These are phyloP conservation scores for Closterium sp. DNA, from an alignment of 139 green algal genomes.

Conservation along the genomic window DNA sequence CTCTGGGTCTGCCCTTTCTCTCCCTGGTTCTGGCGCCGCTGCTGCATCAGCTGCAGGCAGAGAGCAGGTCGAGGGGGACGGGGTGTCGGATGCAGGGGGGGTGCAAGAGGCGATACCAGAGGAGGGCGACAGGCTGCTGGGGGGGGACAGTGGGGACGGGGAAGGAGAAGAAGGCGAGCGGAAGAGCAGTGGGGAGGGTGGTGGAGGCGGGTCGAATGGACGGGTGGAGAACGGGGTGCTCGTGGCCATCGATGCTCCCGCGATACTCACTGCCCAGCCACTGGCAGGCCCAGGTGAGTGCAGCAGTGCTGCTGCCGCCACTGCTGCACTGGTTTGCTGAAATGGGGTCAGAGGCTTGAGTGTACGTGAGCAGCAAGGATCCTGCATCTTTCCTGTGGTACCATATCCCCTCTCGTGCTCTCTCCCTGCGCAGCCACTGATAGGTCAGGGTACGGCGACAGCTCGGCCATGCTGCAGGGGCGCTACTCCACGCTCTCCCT, in stretches of 20 bases:
- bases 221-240: background rate
- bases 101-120: background rate
- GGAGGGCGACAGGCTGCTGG: background rate
- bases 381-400: background rate
- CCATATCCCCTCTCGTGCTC: background rate
- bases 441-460: background rate
- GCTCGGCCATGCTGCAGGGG: background rate
- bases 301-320: background rate
- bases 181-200: too few relatives aligned
- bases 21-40: background rate
- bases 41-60: background rate
- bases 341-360: background rate
- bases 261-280: background rate
- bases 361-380: background rate
- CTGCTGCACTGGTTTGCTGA: background rate
- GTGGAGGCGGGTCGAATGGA: background rate
- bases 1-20: background rate
- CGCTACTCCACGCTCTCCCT: background rate
- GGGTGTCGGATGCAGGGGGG: background rate
- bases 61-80: background rate
- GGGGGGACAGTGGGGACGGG: background rate
- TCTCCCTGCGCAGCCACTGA: background rate
- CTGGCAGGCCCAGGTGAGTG: background rate
- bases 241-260: background rate
- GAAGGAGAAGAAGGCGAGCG: background rate